Evolutionary conservation across 495 filamentous ascomycete species (phyloP).

Genomic region (Mytilinidion resinicola): DNA sequence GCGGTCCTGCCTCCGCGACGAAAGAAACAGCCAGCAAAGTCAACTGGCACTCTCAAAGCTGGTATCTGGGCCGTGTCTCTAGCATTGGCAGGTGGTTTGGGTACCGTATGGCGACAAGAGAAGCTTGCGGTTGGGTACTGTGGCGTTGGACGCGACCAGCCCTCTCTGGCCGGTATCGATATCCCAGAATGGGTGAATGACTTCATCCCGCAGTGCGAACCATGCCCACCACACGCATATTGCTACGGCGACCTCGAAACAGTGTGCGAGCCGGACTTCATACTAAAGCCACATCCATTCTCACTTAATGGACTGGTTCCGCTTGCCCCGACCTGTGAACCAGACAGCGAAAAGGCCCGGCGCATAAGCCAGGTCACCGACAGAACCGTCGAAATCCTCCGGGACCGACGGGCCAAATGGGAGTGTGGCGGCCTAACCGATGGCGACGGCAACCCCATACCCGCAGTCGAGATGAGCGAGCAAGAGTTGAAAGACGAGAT

Average conservation of each 20-base stretch:
- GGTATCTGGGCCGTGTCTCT: constrained; percentile 50
- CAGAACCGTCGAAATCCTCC: constrained; percentile 77
- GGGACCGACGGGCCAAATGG: constrained; percentile 77
- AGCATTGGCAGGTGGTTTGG: constrained; percentile 64
- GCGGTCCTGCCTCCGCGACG: constrained; percentile 33
- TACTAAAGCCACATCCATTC: constrained; percentile 77
- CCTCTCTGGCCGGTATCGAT: constrained; percentile 33
- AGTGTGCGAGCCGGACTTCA: constrained; percentile 78
- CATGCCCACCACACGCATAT: constrained; percentile 84
- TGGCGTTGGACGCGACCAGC: constrained; percentile 63
- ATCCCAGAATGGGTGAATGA: constrained; percentile 52
- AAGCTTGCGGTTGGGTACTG: constrained; percentile 94
- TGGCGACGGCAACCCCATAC: constrained; percentile 50
- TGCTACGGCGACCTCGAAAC: constrained; percentile 74
- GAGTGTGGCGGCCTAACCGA: constrained; percentile 75
- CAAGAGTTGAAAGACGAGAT: constrained; percentile 70
- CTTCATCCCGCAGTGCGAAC: constrained; percentile 77
- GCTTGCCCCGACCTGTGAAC: constrained; percentile 86
- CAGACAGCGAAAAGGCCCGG: constrained; percentile 86
- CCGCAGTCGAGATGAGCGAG: constrained; percentile 62
- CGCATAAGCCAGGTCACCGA: constrained; percentile 82
- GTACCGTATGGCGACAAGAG: constrained; percentile 81
- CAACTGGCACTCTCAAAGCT: constrained; percentile 36
- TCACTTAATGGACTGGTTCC: constrained; percentile 75
- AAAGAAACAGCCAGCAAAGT: constrained; percentile 17